Evolutionary conservation across 768 basidiomycete genomes (phyloP), one percentile per base, ranked within the genome.

Genomic region (Termitomyces titanicus): DNA sequence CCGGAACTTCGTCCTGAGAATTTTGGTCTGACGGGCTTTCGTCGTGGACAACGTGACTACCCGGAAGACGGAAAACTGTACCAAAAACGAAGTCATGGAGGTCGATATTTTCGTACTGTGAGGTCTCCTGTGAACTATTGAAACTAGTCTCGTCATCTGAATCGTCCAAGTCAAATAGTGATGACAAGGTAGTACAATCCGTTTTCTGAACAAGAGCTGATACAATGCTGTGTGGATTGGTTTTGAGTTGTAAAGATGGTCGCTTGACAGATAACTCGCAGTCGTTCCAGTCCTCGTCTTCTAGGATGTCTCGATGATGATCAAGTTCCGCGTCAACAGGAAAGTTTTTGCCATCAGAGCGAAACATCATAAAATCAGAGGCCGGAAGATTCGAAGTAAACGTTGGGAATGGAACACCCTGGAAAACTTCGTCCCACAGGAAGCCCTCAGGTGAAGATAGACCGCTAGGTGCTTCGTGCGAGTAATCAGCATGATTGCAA

Each of bases 21-120:
- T 55, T 20, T 31, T 37, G 39, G 31, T 56, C 54, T 9, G 22
- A 44, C 39, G 27, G 24, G 37, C 46, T 57, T 43, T n/a, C 48
- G 15, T 56, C 20, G 18, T n/a, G 35, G 43, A 37, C 42, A 61
- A 53, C 53, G 43, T 63, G 61, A 63, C 54, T 54, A 51, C 47
- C 45, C 33, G 18, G 33, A 37, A 40, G 24, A n/a, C 43, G 43
- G 42, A 51, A 43, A 34, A 29, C 48, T 31, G 37, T 37, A 25
- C 43, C 52, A 42, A 47, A 45, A 45, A 24, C 27, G 40, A 48
- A 43, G 39, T 54, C 43, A 5, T 47, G 33, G 34, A 35, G 29
- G 31, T 35, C 31, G 47, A 51, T 43, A 47, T 47, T 31, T 46
- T 47, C 45, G 37, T 44, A 13, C 17, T 47, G 51, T 40, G 54